These are phyloP conservation scores for Aspergillus thermomutatus DNA, from an alignment of 2,329 filamentous ascomycete species.

Conservation along the genomic window DNA sequence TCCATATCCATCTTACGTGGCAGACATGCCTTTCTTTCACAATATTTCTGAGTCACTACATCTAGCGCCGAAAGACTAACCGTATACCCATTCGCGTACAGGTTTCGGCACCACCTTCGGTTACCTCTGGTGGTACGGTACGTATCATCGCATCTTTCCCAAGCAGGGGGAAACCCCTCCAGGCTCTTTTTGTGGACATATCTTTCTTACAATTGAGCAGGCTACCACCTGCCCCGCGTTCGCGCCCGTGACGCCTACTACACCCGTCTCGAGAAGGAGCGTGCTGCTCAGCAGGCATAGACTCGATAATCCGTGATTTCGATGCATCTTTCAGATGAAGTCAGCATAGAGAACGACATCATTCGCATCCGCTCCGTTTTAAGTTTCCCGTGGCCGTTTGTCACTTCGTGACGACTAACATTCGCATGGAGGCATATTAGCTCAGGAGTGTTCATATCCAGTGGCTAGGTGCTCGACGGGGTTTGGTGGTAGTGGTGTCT, in stretches of 20 bases:
- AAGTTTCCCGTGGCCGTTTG: neutral
- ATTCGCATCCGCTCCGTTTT: neutral
- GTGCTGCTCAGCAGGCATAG: constrained; percentile 43
- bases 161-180: neutral
- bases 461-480: neutral
- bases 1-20: neutral
- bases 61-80: constrained; percentile 12
- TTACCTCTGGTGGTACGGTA: constrained; percentile 67
- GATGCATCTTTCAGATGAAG: neutral
- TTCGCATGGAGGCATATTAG: neutral
- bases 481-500: neutral
- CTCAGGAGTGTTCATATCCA: neutral
- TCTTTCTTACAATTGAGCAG: constrained; percentile 32
- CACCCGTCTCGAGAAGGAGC: constrained; percentile 61
- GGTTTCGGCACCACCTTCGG: constrained; percentile 61
- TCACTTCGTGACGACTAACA: neutral
- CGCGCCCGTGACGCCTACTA: constrained; percentile 63
- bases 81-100: constrained; percentile 23
- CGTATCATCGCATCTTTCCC: constrained; percentile 25
- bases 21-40: neutral
- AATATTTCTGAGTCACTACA: neutral
- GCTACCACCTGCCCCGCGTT: constrained; percentile 63
- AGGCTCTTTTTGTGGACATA: neutral
- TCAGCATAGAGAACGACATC: constrained; percentile 4
- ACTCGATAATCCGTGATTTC: constrained; percentile 9